Percentiles rank a stretch among this genome's conserved stretches.
Conservation (phyloP, 2,329 filamentous ascomycete genomes). For the Pseudogymnoascus sp. region DNA sequence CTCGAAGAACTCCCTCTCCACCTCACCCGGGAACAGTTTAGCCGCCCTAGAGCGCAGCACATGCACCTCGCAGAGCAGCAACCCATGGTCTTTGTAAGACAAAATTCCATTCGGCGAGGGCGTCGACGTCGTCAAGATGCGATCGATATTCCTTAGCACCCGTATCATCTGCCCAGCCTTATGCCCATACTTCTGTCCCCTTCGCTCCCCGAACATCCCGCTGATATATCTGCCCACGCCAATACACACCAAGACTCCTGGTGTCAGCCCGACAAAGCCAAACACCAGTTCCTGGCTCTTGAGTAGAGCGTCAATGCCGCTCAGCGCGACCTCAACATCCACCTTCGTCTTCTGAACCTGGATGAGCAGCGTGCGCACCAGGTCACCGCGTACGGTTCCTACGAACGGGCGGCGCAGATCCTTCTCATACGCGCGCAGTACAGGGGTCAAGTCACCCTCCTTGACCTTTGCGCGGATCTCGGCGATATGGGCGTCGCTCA, state of each 20-base stretch:
- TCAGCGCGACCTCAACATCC: slow-evolving; percentile 91
- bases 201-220: slow-evolving; percentile 60
- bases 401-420: slow-evolving; percentile 75
- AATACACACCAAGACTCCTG: slow-evolving; percentile 80
- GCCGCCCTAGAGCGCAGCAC: slow-evolving; percentile 63
- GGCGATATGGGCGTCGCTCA: slow-evolving; percentile 62
- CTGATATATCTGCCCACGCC: slow-evolving; percentile 65
- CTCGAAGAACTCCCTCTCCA: slow-evolving; percentile 78
- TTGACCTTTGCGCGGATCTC: slow-evolving; percentile 71
- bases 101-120: slow-evolving; percentile 66
- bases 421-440: slow-evolving; percentile 83
- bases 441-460: slow-evolving; percentile 87
- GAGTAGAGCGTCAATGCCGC: slow-evolving; percentile 85
- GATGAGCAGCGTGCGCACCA: slow-evolving; percentile 84
- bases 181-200: slow-evolving; percentile 55
- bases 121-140: slow-evolving; percentile 61
- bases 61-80: slow-evolving; percentile 85
- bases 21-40: slow-evolving; percentile 60
- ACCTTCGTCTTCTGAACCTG: slow-evolving; percentile 99
- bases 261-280: slow-evolving; percentile 91
- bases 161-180: slow-evolving; percentile 64
- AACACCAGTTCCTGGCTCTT: slow-evolving; percentile 97
- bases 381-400: slow-evolving; percentile 75
- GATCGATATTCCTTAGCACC: slow-evolving; percentile 79
- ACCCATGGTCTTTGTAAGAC: slow-evolving; percentile 84